These are phyloP conservation scores for Persicaria maculosa DNA, from an alignment of 148 eudicot species.

Conservation along the genomic window DNA sequence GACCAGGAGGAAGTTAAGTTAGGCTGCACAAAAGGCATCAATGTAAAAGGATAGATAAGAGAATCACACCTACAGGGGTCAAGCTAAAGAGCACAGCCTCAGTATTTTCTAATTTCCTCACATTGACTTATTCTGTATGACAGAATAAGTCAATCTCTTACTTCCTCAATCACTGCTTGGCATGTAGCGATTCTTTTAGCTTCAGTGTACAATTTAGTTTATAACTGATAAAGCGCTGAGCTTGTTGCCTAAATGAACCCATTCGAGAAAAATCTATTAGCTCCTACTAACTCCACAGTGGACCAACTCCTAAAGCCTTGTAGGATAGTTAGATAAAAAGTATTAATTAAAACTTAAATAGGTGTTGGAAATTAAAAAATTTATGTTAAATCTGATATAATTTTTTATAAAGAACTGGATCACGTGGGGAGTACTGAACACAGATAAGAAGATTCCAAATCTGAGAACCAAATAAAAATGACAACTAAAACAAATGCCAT, in stretches of 20 bases:
- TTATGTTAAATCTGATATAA: background rate
- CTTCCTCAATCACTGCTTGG: background rate
- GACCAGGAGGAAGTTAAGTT: background rate
- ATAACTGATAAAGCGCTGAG: background rate
- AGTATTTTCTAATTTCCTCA: background rate
- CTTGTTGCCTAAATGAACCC: background rate
- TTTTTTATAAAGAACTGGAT: background rate
- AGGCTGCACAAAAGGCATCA: background rate
- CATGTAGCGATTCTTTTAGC: background rate
- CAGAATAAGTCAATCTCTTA: background rate
- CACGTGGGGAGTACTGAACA: conserved; percentile 8
- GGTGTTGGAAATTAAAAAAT: background rate
- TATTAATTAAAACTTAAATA: background rate
- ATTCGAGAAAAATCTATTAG: background rate
- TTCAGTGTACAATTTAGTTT: too few relatives aligned
- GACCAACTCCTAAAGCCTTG: background rate
- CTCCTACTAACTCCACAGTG: background rate
- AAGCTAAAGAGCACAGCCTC: background rate
- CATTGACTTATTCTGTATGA: background rate
- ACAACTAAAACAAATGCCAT: background rate
- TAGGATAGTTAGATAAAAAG: background rate
- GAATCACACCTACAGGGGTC: background rate
- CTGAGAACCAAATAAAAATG: conserved; percentile 1
- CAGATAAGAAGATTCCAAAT: conserved; percentile 6
- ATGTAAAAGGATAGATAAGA: background rate